Percentiles rank a stretch among this genome's conserved stretches.
Conservation (phyloP, 352 stramenopile genomes). For the Phytophthora tubulina region DNA sequence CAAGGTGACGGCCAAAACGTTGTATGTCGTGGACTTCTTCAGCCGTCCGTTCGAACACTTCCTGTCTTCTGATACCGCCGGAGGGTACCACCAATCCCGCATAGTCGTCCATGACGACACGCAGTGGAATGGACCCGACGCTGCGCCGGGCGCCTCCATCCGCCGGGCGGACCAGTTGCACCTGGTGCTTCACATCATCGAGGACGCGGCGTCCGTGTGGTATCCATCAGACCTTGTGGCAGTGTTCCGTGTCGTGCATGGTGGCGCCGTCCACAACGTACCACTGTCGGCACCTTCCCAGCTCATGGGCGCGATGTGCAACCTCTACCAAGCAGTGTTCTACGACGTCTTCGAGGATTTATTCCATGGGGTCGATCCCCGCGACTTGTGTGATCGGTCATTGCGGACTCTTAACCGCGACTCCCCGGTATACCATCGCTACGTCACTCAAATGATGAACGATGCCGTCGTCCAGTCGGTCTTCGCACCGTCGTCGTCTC, state of each 20-base stretch:
- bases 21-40: neutral
- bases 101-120: slow-evolving; percentile 3
- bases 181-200: neutral
- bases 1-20: neutral
- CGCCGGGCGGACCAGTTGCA: neutral
- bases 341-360: neutral
- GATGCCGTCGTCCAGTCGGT: neutral
- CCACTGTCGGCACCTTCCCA: neutral
- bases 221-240: neutral
- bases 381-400: neutral
- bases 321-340: neutral
- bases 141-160: neutral
- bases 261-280: neutral
- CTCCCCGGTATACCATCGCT: neutral
- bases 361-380: neutral
- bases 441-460: neutral
- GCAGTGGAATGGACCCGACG: neutral
- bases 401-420: neutral
- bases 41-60: slow-evolving; percentile 10
- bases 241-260: neutral
- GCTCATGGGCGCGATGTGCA: neutral
- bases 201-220: neutral
- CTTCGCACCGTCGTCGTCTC: neutral
- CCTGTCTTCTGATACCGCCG: slow-evolving; percentile 2
- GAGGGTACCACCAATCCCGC: neutral